Evolutionary conservation across 192 early-diverging fungal species (phyloP).

Genomic region (Entrophospora sp.): DNA sequence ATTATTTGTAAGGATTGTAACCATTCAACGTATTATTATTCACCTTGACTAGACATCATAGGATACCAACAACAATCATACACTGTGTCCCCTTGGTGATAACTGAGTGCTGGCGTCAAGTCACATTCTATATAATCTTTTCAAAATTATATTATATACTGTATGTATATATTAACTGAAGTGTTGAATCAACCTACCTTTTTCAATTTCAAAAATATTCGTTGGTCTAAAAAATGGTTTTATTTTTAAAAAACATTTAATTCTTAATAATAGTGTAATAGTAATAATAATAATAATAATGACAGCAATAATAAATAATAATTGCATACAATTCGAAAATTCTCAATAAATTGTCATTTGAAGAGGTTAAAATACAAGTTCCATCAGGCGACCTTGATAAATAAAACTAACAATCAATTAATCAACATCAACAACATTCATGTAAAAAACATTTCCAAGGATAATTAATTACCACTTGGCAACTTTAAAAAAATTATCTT

Average conservation of each 20-base stretch:
- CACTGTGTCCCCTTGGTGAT: slow-evolving; percentile 42
- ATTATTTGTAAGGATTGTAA: neutral
- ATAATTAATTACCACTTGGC: slow-evolving; percentile 43
- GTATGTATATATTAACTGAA: neutral
- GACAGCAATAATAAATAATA: too few relatives aligned
- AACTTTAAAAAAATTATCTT: slow-evolving; percentile 53
- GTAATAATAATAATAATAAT: neutral
- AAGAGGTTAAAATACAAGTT: slow-evolving; percentile 48
- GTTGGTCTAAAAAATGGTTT: slow-evolving; percentile 21
- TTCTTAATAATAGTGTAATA: neutral
- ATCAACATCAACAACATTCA: neutral
- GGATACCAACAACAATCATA: slow-evolving; percentile 64
- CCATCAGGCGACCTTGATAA: slow-evolving; percentile 60
- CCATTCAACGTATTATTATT: slow-evolving; percentile 8
- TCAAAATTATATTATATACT: neutral
- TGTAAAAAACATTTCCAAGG: neutral
- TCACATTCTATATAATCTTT: slow-evolving; percentile 27
- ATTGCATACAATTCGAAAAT: slow-evolving; percentile 47
- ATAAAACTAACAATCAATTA: too few relatives aligned
- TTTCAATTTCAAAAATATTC: neutral
- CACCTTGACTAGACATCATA: slow-evolving; percentile 42
- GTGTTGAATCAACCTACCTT: slow-evolving; percentile 12
- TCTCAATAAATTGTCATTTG: slow-evolving; percentile 51
- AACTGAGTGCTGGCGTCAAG: slow-evolving; percentile 20
- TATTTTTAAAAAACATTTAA: neutral